Conservation (phyloP, 352 stramenopile species). For the Globisporangium lucens region DNA sequence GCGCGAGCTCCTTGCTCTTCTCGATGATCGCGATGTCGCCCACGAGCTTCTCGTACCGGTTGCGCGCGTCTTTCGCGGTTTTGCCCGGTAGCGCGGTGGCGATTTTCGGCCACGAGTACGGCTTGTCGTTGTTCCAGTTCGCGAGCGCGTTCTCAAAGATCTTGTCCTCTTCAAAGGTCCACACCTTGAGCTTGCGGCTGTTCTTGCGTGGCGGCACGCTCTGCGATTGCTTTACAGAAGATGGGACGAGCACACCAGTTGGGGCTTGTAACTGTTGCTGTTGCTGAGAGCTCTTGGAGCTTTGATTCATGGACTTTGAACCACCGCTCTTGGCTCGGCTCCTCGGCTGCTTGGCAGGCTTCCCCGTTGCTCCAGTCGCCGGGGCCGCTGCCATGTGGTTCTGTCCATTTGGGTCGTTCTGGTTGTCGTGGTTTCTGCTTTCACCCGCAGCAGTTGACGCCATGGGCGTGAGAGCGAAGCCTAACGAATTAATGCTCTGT, state of each 20-base stretch:
- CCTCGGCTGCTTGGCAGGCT: conserved; percentile 1
- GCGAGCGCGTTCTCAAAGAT: conserved; percentile 72
- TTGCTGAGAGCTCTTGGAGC: conserved; percentile 4
- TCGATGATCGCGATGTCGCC: conserved; percentile 73
- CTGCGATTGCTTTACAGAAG: conserved; percentile 2
- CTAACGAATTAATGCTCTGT: conserved; percentile 1
- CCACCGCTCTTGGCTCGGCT: conserved; percentile 8
- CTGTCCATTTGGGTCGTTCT: conserved; percentile 34
- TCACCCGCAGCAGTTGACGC: background rate
- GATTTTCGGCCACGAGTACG: conserved; percentile 83
- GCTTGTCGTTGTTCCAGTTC: conserved; percentile 45
- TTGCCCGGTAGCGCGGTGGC: conserved; percentile 63
- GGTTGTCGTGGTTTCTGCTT: conserved; percentile 18
- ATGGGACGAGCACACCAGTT: background rate
- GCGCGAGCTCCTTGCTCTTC: conserved; percentile 11
- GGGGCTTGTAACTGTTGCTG: conserved; percentile 10
- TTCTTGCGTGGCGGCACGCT: conserved; percentile 5
- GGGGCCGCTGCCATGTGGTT: conserved; percentile 17
- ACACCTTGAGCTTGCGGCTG: conserved; percentile 42
- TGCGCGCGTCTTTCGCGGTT: conserved; percentile 65
- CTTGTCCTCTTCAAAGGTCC: conserved; percentile 85
- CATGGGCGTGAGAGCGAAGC: background rate
- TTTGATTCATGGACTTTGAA: background rate
- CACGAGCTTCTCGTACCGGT: conserved; percentile 75
- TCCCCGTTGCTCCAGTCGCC: background rate